Evolutionary conservation across 2,329 filamentous ascomycete species (phyloP).

Genomic region (Chaetomium globosum): DNA sequence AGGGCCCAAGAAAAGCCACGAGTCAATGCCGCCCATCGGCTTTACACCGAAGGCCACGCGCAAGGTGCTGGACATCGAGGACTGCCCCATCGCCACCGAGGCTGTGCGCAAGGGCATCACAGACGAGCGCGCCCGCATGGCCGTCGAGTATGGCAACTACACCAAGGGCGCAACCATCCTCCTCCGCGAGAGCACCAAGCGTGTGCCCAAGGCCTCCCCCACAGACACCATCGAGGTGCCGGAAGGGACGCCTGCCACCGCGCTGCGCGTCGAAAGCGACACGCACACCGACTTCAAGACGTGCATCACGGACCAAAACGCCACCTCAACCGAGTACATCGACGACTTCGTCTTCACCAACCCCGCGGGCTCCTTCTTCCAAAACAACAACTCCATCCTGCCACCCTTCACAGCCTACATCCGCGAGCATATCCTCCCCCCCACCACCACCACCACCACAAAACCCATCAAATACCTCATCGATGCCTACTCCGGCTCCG

Average conservation of each 20-base stretch:
- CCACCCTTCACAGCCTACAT: constrained; percentile 84
- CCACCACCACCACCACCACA: constrained; percentile 40
- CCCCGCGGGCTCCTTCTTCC: constrained; percentile 93
- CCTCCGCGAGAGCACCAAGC: constrained; percentile 79
- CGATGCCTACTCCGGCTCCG: constrained; percentile 95
- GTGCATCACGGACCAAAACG: constrained; percentile 85
- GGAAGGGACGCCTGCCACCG: constrained; percentile 44
- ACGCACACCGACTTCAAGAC: constrained; percentile 75
- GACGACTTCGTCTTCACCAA: constrained; percentile 84
- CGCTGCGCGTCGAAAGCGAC: constrained; percentile 57
- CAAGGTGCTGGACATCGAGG: constrained; percentile 88
- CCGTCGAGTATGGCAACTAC: constrained; percentile 70
- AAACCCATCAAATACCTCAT: constrained; percentile 78
- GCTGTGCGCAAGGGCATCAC: constrained; percentile 79
- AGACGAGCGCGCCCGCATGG: constrained; percentile 75
- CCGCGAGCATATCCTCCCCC: constrained; percentile 72
- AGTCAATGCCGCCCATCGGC: constrained; percentile 75
- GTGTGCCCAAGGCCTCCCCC: constrained; percentile 57
- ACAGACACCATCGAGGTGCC: constrained; percentile 40
- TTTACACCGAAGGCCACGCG: constrained; percentile 86
- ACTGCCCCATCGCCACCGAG: constrained; percentile 92
- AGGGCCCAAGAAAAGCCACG: constrained; percentile 58
- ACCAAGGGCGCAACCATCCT: constrained; percentile 83
- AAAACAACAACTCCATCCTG: constrained; percentile 99
- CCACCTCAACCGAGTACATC: constrained; percentile 83